Percentiles rank a stretch among this genome's conserved stretches.
These are phyloP conservation scores for Fusarium anguioides DNA, from an alignment of 2,329 filamentous ascomycete species.

Conservation along the genomic window DNA sequence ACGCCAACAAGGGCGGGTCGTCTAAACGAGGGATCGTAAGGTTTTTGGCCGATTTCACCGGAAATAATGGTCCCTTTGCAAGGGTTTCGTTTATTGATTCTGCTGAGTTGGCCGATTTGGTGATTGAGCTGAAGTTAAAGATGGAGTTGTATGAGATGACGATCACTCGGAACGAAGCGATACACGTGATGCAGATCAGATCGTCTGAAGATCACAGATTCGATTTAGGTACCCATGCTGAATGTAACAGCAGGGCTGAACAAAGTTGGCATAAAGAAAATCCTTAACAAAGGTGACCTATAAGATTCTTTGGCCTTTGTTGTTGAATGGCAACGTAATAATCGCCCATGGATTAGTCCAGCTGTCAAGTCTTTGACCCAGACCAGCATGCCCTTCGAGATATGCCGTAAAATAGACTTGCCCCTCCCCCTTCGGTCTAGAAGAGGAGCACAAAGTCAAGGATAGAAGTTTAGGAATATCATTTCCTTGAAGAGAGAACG, in stretches of 20 bases:
- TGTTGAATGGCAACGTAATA: not conserved
- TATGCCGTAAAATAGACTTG: not conserved
- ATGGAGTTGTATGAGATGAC: not conserved
- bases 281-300: not conserved
- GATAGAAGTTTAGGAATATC: too few relatives aligned
- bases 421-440: not conserved
- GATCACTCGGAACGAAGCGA: conserved; percentile 11
- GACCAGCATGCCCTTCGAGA: not conserved
- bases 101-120: not conserved
- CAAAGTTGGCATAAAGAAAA: not conserved
- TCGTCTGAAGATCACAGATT: conserved; percentile 7
- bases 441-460: not conserved
- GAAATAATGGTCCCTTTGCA: not conserved
- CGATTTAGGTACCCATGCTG: too few relatives aligned
- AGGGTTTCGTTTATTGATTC: not conserved
- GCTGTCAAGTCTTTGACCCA: not conserved
- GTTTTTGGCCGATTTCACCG: not conserved
- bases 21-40: conserved; percentile 13
- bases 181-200: conserved; percentile 25
- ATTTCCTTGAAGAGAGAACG: too few relatives aligned
- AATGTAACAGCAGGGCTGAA: conserved; percentile 2
- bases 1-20: conserved; percentile 23
- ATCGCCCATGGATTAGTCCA: not conserved
- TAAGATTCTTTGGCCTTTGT: not conserved
- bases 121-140: not conserved